These are phyloP conservation scores for Epichloe coenophiala DNA, from an alignment of 2,329 filamentous ascomycete genomes.

Conservation along the genomic window DNA sequence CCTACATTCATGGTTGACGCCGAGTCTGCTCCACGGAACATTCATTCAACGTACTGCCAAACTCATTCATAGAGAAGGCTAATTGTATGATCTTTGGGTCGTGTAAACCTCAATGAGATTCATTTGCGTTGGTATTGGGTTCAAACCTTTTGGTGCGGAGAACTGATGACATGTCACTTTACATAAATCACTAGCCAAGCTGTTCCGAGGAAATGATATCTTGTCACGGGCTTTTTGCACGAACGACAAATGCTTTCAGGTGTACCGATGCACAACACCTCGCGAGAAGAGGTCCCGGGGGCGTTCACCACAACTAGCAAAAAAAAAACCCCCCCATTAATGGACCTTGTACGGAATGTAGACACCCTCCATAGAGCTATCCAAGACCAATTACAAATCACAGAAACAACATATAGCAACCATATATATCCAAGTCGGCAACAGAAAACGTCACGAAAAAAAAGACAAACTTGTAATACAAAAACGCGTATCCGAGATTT, in stretches of 20 bases:
- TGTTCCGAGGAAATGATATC: too few species aligned
- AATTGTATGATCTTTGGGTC: too few species aligned
- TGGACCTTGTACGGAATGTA: background rate
- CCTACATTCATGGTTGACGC: constrained; percentile 55
- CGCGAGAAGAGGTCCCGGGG: background rate
- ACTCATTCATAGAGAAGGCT: too few species aligned
- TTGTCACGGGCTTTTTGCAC: too few species aligned
- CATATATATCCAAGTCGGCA: background rate
- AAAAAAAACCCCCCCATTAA: background rate
- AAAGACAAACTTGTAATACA: constrained; percentile 4
- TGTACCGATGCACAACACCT: background rate
- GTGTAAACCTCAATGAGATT: too few species aligned
- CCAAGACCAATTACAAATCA: background rate
- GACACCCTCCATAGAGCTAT: background rate
- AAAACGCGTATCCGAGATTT: background rate
- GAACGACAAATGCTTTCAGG: too few species aligned
- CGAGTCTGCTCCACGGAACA: constrained; percentile 6
- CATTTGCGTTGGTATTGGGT: too few species aligned
- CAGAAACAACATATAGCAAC: background rate
- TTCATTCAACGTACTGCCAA: too few species aligned
- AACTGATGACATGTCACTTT: too few species aligned
- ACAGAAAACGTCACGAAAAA: background rate
- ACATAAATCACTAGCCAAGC: too few species aligned
- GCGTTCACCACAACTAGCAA: background rate
- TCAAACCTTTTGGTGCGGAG: too few species aligned